Base-by-base conservation (phyloP, 305 asterid species). In the Stenogyne calaminthoides region DNA sequence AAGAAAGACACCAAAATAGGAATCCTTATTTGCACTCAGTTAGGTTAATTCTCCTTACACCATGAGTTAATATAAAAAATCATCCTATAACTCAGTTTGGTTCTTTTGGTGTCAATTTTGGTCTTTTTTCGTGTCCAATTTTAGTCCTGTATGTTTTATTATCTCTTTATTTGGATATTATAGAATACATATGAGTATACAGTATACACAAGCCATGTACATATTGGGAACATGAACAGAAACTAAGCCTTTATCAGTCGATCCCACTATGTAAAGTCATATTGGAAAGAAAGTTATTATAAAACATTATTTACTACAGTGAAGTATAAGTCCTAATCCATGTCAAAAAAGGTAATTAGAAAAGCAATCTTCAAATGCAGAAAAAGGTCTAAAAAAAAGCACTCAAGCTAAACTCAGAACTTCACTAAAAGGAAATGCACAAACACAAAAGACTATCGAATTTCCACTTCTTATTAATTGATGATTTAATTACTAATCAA, bases 1-100 rank as follows among this genome's bases (percentile, higher is more conserved):
- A 58, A 60, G 74, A 79, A 71, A 22, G 62, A 72, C 60, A 54
- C 29, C 18, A 14, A 58, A 58, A 59, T 42, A 61, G 64, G 42
- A 65, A 49, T 32, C 70, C 64, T 37, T 32, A 61, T 7, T 47
- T 19, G 44, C 68, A 54, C 40, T 60, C 56, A 73, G 69, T 19
- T 59, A 39, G 58, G 67, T 56, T 52, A 46, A 74, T 39, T 47
- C 34, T 62, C 67, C 74, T 11, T 59, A 7, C 56, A 9, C 34
- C 27, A 64, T 15, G 7, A 32, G 36, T 32, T 32, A 32, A 32
- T 2, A 32, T 32, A 6, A 32, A 32, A 6, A 32, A 32, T 32
- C 36, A 32, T 32, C 36, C 6, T 32, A 2, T 32, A 32, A 32
- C 36, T 32, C 4, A 4, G 36, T 6, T 6, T n/a, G n/a, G n/a